Evolutionary conservation across 1,284 basidiomycete genomes (phyloP), one percentile per base, ranked within the genome.

Genomic region (Mycocalia duriaeana): DNA sequence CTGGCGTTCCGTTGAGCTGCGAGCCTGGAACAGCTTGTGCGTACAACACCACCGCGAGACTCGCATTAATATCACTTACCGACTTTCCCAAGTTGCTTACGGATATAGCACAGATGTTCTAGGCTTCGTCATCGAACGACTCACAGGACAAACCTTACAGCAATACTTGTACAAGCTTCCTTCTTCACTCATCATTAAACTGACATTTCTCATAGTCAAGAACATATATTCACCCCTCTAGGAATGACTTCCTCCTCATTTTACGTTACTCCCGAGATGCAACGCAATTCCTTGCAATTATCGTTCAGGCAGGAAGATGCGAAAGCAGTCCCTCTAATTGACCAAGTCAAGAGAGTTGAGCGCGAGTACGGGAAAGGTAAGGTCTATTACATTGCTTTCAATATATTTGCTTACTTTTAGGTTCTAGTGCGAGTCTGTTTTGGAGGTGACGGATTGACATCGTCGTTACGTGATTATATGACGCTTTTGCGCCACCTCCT

Each of bases 221-320:
- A 63, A 23, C 50, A 65, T 44, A 64, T 69, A n/a, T 67, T 66
- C 49, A 36, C 42, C 7, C 67, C 65, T 3, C 48, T 69, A 1
- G 62, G 58, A 1, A 60, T 69, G 42, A 58, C 48, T 7, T 53
- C 56, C 5, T 45, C 56, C 0, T 63, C 64, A 2, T 69, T 68
- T 49, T 62, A 62, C 43, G 55, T 62, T 2, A 63, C 61, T 2
- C 53, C 60, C 2, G 57, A 63, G 7, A 43, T 64, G 3, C 51
- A 51, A 26, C 44, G 52, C 9, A 56, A 50, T 4, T 44, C 59
- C 0, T 56, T 66, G 16, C 40, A 46, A 1, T 37, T 68, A 6
- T 38, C 50, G 5, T 58, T 54, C 36, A 60, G 64, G 5, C 44
- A 51, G 16, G n/a, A 48, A 8, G 58, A 62, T 44, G 60, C 58